Evolutionary conservation across 306 rosid genomes (phyloP).

Genomic region (Dalbergia cochinchinensis): DNA sequence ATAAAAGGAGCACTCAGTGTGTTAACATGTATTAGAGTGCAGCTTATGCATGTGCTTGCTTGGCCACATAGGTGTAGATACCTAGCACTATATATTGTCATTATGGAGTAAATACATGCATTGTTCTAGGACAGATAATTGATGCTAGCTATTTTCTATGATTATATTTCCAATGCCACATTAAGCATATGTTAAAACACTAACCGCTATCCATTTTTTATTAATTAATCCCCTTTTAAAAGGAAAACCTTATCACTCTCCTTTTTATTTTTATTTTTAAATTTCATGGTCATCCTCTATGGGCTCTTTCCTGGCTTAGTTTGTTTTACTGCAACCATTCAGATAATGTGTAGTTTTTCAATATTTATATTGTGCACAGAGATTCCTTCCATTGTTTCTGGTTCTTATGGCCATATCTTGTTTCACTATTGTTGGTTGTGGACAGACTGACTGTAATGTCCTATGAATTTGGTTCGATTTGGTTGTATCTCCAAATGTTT

Average conservation of each 20-base stretch:
- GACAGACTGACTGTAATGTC: conserved; percentile 18
- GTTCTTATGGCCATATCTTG: background rate
- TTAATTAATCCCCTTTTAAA: background rate
- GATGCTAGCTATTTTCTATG: too few species aligned
- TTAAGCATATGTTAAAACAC: too few species aligned
- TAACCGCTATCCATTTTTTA: background rate
- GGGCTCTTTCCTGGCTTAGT: background rate
- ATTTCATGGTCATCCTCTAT: conserved; percentile 18
- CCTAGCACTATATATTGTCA: too few species aligned
- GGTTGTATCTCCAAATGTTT: conserved; percentile 15
- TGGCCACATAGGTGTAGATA: too few species aligned
- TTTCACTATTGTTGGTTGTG: conserved; percentile 20
- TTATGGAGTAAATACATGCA: too few species aligned
- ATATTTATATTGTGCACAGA: conserved; percentile 14
- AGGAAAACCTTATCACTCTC: background rate
- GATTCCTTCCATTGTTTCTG: conserved; percentile 29
- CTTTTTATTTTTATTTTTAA: background rate
- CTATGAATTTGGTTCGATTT: conserved; percentile 26
- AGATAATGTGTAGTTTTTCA: background rate
- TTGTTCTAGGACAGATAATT: too few species aligned
- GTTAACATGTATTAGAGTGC: too few species aligned
- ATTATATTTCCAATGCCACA: too few species aligned
- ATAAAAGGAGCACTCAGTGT: too few species aligned
- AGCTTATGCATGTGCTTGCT: too few species aligned
- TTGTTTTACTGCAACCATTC: background rate